Evolutionary conservation across 768 basidiomycete species (phyloP).

Genomic region (Trametes cinnabarina): DNA sequence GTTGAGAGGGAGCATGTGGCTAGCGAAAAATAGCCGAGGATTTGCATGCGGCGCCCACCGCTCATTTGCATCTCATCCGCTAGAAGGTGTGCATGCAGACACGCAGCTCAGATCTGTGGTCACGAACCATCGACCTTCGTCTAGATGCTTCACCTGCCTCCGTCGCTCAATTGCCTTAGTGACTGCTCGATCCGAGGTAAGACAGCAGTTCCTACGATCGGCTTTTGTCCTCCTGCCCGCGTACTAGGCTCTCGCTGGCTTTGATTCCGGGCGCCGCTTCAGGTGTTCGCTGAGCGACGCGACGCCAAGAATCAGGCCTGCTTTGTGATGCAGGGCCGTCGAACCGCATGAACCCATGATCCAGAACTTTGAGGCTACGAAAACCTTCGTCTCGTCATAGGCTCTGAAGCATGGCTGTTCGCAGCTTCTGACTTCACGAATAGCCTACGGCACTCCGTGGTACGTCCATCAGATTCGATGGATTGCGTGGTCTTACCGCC

Average conservation of each 20-base stretch:
- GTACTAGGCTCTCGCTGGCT: neutral
- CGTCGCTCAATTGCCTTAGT: slow-evolving; percentile 8
- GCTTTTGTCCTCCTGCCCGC: neutral
- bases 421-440: neutral
- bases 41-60: slow-evolving; percentile 13
- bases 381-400: neutral
- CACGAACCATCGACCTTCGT: neutral
- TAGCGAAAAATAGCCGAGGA: slow-evolving; percentile 13
- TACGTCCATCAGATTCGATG: neutral
- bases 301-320: neutral
- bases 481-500: neutral
- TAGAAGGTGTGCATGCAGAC: neutral
- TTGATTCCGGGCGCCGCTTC: neutral
- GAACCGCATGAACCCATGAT: neutral
- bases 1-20: slow-evolving; percentile 6
- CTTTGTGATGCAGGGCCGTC: neutral
- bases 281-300: neutral
- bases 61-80: neutral
- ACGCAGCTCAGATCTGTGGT: slow-evolving; percentile 2
- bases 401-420: neutral
- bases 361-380: neutral
- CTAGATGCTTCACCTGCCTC: neutral
- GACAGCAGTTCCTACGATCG: slow-evolving; percentile 12
- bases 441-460: neutral
- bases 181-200: slow-evolving; percentile 9